These are phyloP conservation scores for Coemansia aciculifera DNA, from an alignment of 192 early-diverging fungal species.

Conservation along the genomic window DNA sequence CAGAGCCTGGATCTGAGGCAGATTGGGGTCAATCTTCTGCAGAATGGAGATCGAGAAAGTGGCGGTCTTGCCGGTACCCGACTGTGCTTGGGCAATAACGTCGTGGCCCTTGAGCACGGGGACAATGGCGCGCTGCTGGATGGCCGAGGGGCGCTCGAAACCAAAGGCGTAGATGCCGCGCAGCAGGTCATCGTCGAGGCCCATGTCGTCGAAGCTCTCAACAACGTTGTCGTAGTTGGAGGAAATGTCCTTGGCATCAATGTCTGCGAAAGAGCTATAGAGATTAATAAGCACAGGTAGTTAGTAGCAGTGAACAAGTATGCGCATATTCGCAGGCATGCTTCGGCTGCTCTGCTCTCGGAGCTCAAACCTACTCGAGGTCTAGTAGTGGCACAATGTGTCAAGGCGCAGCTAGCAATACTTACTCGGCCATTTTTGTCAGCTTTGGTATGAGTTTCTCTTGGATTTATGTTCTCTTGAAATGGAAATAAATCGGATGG, in stretches of 20 bases:
- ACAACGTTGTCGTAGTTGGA: constrained; percentile 95
- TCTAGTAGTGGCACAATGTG: neutral
- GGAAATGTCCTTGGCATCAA: constrained; percentile 57
- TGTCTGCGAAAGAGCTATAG: constrained; percentile 28
- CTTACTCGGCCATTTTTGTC: constrained; percentile 54
- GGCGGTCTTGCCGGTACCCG: constrained; percentile 99
- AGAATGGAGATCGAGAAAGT: constrained; percentile 99
- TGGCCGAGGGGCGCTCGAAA: constrained; percentile 95
- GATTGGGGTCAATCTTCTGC: constrained; percentile 80
- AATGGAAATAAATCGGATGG: constrained; percentile 8
- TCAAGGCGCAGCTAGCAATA: constrained; percentile 12
- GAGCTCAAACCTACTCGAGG: neutral
- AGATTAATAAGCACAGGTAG: neutral
- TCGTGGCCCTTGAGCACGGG: constrained; percentile 94
- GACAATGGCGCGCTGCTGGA: constrained; percentile 95
- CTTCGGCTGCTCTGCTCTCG: neutral
- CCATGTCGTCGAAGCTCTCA: constrained; percentile 97
- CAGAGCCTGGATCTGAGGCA: constrained; percentile 88
- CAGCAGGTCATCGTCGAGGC: constrained; percentile 83
- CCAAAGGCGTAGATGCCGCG: constrained; percentile 98
- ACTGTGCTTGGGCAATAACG: constrained; percentile 99
- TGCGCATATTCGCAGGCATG: neutral
- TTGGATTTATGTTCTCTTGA: constrained; percentile 16
- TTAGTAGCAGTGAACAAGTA: neutral
- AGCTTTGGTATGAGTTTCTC: constrained; percentile 5